A percentile compares a stretch with the other conserved stretches of the same genome.
phyloP scores from a whole-genome alignment of 257 asterid genomes.

The Lantana camara region DNA sequence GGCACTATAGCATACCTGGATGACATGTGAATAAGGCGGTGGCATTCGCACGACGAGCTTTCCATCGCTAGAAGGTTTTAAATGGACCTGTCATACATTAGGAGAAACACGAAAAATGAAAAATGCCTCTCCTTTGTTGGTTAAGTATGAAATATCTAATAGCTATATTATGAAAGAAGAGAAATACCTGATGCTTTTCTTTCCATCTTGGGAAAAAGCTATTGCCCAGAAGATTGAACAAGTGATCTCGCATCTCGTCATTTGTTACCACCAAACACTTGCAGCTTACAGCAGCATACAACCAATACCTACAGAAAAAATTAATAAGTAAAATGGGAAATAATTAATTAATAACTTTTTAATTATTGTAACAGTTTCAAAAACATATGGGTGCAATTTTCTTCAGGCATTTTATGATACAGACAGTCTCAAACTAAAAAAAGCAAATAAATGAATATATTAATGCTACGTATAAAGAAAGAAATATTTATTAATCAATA shows the following conservation, averaged over 20 bases:
- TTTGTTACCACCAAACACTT: constrained; percentile 89
- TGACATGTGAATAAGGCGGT: constrained; percentile 84
- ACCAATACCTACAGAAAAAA: constrained; percentile 69
- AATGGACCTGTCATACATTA: constrained; percentile 57
- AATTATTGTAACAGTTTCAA: no score
- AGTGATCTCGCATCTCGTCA: constrained; percentile 99
- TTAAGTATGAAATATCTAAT: no score
- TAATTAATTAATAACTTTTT: not conserved
- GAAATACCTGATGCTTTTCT: constrained; percentile 92
- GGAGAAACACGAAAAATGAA: constrained; percentile 4
- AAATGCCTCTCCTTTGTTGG: no score
- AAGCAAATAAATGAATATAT: no score
- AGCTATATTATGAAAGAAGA: not conserved
- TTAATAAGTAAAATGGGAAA: not conserved
- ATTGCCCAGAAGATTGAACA: constrained; percentile 84
- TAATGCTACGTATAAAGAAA: not conserved
- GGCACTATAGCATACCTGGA: constrained; percentile 54
- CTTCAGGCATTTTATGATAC: no score
- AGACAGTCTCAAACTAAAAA: no score
- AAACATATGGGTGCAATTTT: not conserved
- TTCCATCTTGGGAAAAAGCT: constrained; percentile 95
- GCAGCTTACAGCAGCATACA: constrained; percentile 92
- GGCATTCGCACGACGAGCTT: constrained; percentile 69
- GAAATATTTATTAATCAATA: not conserved
- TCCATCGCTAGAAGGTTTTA: constrained; percentile 41